These are phyloP conservation scores for Rubroboletus pulcherrimus DNA, from an alignment of 768 basidiomycete species.

Conservation along the genomic window DNA sequence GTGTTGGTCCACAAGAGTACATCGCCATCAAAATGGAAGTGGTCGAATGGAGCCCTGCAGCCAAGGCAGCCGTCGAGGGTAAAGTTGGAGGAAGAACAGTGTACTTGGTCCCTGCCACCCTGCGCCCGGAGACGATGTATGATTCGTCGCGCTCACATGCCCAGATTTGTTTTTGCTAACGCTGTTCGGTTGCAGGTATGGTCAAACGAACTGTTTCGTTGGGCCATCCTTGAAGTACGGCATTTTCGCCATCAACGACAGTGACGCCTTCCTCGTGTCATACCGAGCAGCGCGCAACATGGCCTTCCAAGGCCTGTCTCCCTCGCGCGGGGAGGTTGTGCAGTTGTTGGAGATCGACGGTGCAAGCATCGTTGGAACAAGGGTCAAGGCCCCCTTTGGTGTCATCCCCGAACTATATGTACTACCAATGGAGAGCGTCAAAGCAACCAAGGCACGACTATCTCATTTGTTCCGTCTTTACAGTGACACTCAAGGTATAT, in stretches of 20 bases:
- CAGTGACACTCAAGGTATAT: constrained; percentile 2
- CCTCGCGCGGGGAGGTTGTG: constrained; percentile 64
- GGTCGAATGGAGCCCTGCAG: constrained; percentile 71
- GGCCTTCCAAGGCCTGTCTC: constrained; percentile 88
- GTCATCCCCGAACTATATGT: constrained; percentile 87
- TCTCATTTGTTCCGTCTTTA: not conserved
- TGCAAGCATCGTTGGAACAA: constrained; percentile 77
- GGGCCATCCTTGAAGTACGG: constrained; percentile 89
- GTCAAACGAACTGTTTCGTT: constrained; percentile 98
- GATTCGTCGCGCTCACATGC: constrained; percentile 22
- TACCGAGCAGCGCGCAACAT: constrained; percentile 93
- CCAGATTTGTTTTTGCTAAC: not conserved
- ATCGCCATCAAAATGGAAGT: constrained; percentile 95
- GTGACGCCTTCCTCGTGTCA: constrained; percentile 86
- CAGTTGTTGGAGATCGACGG: constrained; percentile 80
- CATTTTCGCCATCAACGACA: constrained; percentile 81
- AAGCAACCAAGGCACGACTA: constrained; percentile 76
- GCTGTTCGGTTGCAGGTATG: constrained; percentile 59
- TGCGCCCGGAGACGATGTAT: constrained; percentile 95
- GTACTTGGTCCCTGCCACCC: constrained; percentile 91
- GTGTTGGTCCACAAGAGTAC: constrained; percentile 92
- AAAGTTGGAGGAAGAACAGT: constrained; percentile 79
- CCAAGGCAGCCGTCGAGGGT: constrained; percentile 57
- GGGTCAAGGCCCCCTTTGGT: constrained; percentile 82
- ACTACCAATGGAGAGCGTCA: constrained; percentile 97